Conservation (phyloP, 2,329 filamentous ascomycete genomes). For the Fusarium equiseti region DNA sequence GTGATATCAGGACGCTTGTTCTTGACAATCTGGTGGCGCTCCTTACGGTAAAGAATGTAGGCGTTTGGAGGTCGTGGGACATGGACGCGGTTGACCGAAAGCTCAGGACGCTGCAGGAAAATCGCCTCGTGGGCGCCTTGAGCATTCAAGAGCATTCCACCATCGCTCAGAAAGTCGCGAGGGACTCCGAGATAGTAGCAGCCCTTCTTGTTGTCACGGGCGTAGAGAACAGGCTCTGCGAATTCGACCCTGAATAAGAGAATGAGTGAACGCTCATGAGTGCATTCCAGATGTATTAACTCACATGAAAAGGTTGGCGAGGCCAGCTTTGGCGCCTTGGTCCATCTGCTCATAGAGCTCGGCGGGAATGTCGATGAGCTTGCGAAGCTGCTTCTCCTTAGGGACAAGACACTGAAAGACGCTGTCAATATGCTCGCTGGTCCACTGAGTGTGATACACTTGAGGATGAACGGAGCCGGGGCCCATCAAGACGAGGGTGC, state of each 20-base stretch:
- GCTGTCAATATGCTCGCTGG: constrained; percentile 15
- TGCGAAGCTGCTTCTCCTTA: constrained; percentile 16
- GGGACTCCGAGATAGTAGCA: constrained; percentile 47
- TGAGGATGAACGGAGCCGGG: background rate
- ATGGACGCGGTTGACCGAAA: constrained; percentile 17
- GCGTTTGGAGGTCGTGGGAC: constrained; percentile 57
- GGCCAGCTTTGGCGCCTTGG: constrained; percentile 32
- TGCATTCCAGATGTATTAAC: background rate
- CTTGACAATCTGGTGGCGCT: constrained; percentile 53
- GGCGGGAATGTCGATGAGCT: constrained; percentile 35
- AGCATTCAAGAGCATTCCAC: constrained; percentile 37
- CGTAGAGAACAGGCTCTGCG: constrained; percentile 44
- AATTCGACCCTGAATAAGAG: constrained; percentile 22
- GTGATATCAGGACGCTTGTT: constrained; percentile 51
- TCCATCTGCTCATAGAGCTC: constrained; percentile 38
- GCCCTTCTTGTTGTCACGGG: constrained; percentile 43
- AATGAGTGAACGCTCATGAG: constrained; percentile 8
- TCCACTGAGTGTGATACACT: constrained; percentile 5
- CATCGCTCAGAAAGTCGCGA: constrained; percentile 41
- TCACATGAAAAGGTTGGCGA: constrained; percentile 46
- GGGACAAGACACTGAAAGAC: constrained; percentile 35
- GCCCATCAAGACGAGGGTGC: constrained; percentile 1
- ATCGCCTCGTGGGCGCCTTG: constrained; percentile 36
- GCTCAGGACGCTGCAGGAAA: constrained; percentile 19
- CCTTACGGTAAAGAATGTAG: constrained; percentile 58